These are phyloP conservation scores for Fomes fomentarius DNA, from an alignment of 1,284 basidiomycete species.

Conservation along the genomic window DNA sequence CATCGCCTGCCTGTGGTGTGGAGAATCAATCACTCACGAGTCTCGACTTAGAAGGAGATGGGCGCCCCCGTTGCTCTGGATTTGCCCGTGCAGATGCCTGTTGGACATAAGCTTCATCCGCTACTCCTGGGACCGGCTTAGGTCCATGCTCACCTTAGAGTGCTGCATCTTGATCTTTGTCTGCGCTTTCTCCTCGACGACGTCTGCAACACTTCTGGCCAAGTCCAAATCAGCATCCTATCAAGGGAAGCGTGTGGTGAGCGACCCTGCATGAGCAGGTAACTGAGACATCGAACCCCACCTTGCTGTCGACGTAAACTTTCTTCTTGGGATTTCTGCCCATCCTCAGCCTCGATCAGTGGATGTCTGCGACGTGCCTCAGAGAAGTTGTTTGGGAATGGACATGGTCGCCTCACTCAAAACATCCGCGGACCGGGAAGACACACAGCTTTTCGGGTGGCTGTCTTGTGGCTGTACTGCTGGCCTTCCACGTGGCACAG, in stretches of 20 bases:
- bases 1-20: not conserved
- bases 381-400: not conserved
- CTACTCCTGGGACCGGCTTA: constrained; percentile 12
- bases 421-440: too few species aligned
- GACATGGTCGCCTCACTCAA: constrained; percentile 15
- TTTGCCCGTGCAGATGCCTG: constrained; percentile 15
- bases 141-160: constrained; percentile 24
- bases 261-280: too few species aligned
- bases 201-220: constrained; percentile 27
- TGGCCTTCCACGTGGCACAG: not conserved
- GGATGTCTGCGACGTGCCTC: constrained; percentile 2
- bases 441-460: too few species aligned
- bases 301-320: constrained; percentile 28
- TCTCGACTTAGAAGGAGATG: constrained; percentile 18
- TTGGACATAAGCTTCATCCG: not conserved
- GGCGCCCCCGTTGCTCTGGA: constrained; percentile 1
- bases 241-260: not conserved
- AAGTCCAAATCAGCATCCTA: constrained; percentile 33
- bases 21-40: constrained; percentile 24
- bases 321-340: constrained; percentile 23
- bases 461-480: too few species aligned
- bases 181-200: constrained; percentile 29
- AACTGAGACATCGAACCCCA: constrained; percentile 1
- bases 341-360: constrained; percentile 5
- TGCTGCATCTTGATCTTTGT: constrained; percentile 25